Evolutionary conservation across 495 filamentous ascomycete species (phyloP).

Genomic region (Penicillium coprophilum): DNA sequence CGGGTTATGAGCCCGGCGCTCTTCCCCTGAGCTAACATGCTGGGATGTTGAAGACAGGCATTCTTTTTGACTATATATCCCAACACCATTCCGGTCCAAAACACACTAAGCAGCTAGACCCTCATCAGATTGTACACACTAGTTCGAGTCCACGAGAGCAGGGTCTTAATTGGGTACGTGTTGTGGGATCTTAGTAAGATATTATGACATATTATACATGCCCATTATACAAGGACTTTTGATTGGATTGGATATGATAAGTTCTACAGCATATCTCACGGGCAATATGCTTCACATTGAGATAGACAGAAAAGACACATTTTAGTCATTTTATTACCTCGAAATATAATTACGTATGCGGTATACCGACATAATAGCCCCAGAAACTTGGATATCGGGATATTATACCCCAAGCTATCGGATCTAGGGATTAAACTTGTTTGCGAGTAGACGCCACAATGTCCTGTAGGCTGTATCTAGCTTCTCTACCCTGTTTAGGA

Average conservation of each 20-base stretch:
- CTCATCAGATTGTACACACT: no score
- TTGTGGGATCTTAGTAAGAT: no score
- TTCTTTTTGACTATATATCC: neutral
- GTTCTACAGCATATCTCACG: neutral
- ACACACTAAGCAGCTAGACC: no score
- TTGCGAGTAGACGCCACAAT: neutral
- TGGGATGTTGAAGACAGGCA: neutral
- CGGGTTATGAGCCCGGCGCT: constrained; percentile 8
- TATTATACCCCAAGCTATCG: no score
- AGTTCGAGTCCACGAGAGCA: no score
- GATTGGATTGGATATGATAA: neutral
- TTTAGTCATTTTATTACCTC: neutral
- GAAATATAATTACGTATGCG: neutral
- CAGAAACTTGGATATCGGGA: neutral
- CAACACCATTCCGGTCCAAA: no score
- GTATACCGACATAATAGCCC: neutral
- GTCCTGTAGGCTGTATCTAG: no score
- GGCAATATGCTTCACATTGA: neutral
- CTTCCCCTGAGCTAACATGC: constrained; percentile 5
- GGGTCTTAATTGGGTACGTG: no score
- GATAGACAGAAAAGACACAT: neutral
- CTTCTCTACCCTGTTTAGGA: neutral
- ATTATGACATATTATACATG: no score
- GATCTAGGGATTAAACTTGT: neutral
- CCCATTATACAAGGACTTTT: neutral